These are phyloP conservation scores for Pseudogymnoascus sp. DNA, from an alignment of 2,329 filamentous ascomycete species.

Conservation along the genomic window DNA sequence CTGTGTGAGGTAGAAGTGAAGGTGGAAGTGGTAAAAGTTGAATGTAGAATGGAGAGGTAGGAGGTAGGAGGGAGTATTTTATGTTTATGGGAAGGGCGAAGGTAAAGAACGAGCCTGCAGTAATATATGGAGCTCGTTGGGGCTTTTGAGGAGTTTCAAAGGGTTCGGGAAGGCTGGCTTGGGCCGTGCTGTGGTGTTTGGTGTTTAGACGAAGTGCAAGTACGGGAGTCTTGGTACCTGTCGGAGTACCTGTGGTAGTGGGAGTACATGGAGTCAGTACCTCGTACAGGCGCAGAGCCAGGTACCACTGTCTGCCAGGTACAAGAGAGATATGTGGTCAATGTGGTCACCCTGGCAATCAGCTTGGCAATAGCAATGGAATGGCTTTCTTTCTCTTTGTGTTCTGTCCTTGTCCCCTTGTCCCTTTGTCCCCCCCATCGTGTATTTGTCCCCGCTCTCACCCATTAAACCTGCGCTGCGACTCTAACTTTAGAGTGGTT, in stretches of 20 bases:
- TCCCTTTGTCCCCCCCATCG: too few relatives aligned
- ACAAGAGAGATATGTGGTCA: too few relatives aligned
- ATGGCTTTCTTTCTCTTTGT: background rate
- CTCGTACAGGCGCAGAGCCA: background rate
- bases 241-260: background rate
- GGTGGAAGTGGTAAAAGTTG: background rate
- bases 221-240: background rate
- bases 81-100: background rate
- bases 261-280: background rate
- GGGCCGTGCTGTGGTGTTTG: background rate
- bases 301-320: background rate
- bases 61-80: background rate
- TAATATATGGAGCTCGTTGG: conserved; percentile 1
- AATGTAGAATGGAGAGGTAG: background rate
- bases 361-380: background rate
- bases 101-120: background rate
- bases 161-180: background rate
- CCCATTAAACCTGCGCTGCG: background rate
- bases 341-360: conserved; percentile 1
- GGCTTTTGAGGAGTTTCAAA: background rate
- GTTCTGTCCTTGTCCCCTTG: background rate
- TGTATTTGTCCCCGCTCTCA: background rate
- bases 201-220: background rate
- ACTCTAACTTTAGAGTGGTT: conserved; percentile 1
- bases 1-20: background rate